phyloP scores from a whole-genome alignment of 176 grass and related monocot genomes.

The Hordeum marinum region DNA sequence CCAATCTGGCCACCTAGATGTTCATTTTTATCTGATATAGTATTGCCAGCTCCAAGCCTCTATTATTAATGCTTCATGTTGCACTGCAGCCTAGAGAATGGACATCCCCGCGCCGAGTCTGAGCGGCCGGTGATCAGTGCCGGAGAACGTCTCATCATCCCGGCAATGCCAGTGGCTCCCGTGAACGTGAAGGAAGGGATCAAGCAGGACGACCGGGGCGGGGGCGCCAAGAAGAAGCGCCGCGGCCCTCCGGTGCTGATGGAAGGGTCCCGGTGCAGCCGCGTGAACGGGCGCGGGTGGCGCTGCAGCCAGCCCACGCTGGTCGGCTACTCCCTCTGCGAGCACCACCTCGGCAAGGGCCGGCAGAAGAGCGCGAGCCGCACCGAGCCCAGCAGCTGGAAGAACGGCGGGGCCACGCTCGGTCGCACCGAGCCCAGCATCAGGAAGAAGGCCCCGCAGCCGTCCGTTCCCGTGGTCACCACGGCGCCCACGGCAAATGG shows the following conservation, averaged over 20 bases:
- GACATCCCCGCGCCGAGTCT: neutral
- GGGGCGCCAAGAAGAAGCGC: slow-evolving; percentile 35
- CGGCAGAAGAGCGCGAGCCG: slow-evolving; percentile 36
- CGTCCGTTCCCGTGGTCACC: neutral
- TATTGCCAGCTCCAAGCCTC: too few relatives aligned
- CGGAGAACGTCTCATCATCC: neutral
- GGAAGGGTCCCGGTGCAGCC: slow-evolving; percentile 92
- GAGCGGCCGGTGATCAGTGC: neutral
- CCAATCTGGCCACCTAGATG: neutral
- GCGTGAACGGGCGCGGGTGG: slow-evolving; percentile 93
- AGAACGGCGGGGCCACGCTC: slow-evolving; percentile 23
- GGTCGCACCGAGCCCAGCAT: slow-evolving; percentile 43
- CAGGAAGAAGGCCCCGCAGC: neutral
- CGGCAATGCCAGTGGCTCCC: too few relatives aligned
- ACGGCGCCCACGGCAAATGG: neutral
- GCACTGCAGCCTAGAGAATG: slow-evolving; percentile 35
- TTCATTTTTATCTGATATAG: too few relatives aligned
- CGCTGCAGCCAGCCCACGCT: slow-evolving; percentile 84
- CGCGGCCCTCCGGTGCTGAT: slow-evolving; percentile 37
- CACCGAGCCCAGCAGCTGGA: slow-evolving; percentile 26
- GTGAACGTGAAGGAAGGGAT: slow-evolving; percentile 5
- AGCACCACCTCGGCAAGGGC: slow-evolving; percentile 95
- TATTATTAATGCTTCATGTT: neutral
- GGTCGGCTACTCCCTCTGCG: slow-evolving; percentile 85
- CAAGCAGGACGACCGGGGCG: neutral